Conservation (phyloP, 352 stramenopile genomes). For the Pythium grandisporangium region DNA sequence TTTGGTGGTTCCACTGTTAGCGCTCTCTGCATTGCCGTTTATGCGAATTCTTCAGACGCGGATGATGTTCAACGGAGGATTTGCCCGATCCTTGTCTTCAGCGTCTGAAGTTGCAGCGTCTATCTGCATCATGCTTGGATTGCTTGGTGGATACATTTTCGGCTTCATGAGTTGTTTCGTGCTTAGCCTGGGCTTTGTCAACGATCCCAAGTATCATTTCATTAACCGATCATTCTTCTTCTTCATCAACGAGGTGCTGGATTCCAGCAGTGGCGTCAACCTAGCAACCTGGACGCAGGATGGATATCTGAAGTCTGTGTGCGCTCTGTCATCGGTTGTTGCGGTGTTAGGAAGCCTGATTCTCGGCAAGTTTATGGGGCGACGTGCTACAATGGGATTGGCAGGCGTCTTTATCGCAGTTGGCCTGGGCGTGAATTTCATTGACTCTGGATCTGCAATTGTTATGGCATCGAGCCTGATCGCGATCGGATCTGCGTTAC, state of each 20-base stretch:
- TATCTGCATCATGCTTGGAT: constrained; percentile 63
- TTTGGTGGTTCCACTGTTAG: constrained; percentile 61
- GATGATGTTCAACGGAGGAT: constrained; percentile 85
- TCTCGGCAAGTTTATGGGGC: constrained; percentile 47
- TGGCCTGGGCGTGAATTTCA: constrained; percentile 50
- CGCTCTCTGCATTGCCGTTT: constrained; percentile 73
- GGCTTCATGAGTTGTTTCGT: constrained; percentile 70
- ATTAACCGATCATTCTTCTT: constrained; percentile 73
- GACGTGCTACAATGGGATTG: constrained; percentile 49
- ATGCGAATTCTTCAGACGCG: constrained; percentile 82
- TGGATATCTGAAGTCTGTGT: constrained; percentile 45
- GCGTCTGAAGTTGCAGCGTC: constrained; percentile 77
- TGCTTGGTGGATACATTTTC: constrained; percentile 69
- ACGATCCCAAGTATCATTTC: constrained; percentile 57
- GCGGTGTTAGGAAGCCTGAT: constrained; percentile 38
- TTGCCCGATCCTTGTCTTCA: constrained; percentile 65
- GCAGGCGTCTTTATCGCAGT: constrained; percentile 36
- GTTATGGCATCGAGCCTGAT: constrained; percentile 42
- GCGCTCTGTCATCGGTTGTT: constrained; percentile 37
- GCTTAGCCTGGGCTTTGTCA: constrained; percentile 63
- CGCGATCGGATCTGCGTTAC: constrained; percentile 45
- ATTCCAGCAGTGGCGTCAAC: constrained; percentile 16
- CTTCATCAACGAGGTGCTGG: constrained; percentile 34
- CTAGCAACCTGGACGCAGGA: constrained; percentile 41
- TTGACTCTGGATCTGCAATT: constrained; percentile 38